Conservation (phyloP, 2,329 filamentous ascomycete species). For the Colletotrichum simmondsii region DNA sequence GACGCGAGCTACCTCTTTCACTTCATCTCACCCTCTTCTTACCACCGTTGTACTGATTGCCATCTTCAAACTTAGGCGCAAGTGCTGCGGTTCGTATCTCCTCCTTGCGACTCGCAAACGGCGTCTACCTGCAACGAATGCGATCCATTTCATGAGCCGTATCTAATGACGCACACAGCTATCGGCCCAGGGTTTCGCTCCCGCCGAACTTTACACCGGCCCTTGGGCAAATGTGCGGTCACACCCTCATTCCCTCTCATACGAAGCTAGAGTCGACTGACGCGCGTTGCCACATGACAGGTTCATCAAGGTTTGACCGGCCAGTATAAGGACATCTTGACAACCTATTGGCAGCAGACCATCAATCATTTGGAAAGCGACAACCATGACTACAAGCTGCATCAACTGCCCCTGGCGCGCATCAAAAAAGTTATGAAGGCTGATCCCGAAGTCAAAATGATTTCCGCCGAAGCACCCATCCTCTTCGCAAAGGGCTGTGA, state of each 20-base stretch:
- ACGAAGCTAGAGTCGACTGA: not conserved
- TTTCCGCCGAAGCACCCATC: conserved; percentile 96
- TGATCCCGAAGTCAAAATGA: conserved; percentile 99
- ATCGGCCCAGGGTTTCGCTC: conserved; percentile 86
- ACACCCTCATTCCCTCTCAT: not conserved
- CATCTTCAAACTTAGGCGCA: conserved; percentile 62
- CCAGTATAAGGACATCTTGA: conserved; percentile 95
- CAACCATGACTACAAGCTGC: conserved; percentile 97
- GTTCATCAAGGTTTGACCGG: conserved; percentile 95
- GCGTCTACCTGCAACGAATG: not conserved
- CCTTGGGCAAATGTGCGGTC: conserved; percentile 90
- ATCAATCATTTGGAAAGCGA: conserved; percentile 96
- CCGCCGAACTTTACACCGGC: conserved; percentile 93
- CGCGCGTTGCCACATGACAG: conserved; percentile 54
- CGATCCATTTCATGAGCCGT: not conserved
- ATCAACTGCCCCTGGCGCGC: conserved; percentile 94
- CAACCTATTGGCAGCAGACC: conserved; percentile 99
- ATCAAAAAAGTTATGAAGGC: conserved; percentile 99
- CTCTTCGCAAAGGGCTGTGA: conserved; percentile 98
- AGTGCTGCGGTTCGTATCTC: conserved; percentile 70
- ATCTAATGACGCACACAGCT: conserved; percentile 63
- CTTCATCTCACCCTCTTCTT: conserved; percentile 25
- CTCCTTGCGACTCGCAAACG: not conserved
- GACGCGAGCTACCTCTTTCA: conserved; percentile 20
- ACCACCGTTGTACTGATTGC: conserved; percentile 18